These are phyloP conservation scores for Mucor saturninus DNA, from an alignment of 371 early-diverging fungal genomes.

Conservation along the genomic window DNA sequence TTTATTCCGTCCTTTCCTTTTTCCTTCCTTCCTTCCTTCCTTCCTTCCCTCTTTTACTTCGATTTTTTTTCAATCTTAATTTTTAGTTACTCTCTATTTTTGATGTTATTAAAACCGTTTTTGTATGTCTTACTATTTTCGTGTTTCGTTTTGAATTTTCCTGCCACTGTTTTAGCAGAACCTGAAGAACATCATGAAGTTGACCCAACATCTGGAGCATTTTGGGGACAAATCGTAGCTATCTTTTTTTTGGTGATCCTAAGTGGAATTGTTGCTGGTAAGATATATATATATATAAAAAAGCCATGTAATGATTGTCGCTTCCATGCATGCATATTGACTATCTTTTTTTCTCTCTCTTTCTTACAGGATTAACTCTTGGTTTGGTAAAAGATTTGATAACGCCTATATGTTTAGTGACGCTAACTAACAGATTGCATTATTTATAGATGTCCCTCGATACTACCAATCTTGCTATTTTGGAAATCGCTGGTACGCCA, in stretches of 20 bases:
- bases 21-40: neutral
- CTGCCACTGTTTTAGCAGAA: conserved; percentile 1
- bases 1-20: conserved; percentile 5
- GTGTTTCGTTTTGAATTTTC: conserved; percentile 3
- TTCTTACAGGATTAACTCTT: conserved; percentile 60
- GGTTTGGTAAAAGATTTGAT: conserved; percentile 33
- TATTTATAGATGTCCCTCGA: conserved; percentile 68
- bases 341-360: conserved; percentile 32
- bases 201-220: conserved; percentile 22
- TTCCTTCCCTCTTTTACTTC: neutral
- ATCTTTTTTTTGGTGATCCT: conserved; percentile 64
- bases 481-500: conserved; percentile 67
- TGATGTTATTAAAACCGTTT: conserved; percentile 21
- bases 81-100: neutral
- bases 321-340: conserved; percentile 37
- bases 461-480: conserved; percentile 60
- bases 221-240: conserved; percentile 50
- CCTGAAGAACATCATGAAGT: conserved; percentile 12
- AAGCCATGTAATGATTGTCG: neutral
- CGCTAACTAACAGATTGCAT: neutral
- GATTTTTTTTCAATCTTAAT: conserved; percentile 1
- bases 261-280: conserved; percentile 86
- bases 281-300: neutral
- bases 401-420: conserved; percentile 2
- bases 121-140: neutral